phyloP scores from a whole-genome alignment of 352 stramenopile species.

The Globisporangium acanthophoron region DNA sequence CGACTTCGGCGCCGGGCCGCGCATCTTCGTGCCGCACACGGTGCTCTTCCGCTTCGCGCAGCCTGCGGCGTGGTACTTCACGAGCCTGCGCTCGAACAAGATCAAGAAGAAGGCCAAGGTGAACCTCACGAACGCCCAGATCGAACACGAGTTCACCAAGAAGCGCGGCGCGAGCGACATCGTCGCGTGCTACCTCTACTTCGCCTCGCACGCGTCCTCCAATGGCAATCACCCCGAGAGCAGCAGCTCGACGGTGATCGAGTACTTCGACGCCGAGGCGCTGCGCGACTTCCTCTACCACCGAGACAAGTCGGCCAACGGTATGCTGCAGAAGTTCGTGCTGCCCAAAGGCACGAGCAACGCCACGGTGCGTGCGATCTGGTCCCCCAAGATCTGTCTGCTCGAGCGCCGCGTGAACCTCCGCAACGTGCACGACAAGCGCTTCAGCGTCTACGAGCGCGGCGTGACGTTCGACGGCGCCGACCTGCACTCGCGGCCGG shows the following conservation, averaged over 20 bases:
- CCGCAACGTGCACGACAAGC: slow-evolving; percentile 86
- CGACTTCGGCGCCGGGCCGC: slow-evolving; percentile 82
- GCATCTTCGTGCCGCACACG: slow-evolving; percentile 91
- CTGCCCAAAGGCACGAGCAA: slow-evolving; percentile 90
- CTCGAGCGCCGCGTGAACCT: slow-evolving; percentile 90
- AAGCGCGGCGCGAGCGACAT: slow-evolving; percentile 78
- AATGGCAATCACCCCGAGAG: neutral
- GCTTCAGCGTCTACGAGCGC: slow-evolving; percentile 92
- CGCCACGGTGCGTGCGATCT: slow-evolving; percentile 89
- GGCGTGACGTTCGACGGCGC: slow-evolving; percentile 94
- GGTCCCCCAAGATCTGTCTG: slow-evolving; percentile 94
- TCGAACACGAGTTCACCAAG: slow-evolving; percentile 93
- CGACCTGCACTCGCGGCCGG: slow-evolving; percentile 77
- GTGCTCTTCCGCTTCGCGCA: slow-evolving; percentile 92
- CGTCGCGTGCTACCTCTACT: slow-evolving; percentile 89
- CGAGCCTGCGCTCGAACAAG: slow-evolving; percentile 63
- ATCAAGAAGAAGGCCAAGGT: slow-evolving; percentile 91
- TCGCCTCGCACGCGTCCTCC: slow-evolving; percentile 6
- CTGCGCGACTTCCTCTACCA: slow-evolving; percentile 93
- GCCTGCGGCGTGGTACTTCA: slow-evolving; percentile 95
- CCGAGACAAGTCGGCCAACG: slow-evolving; percentile 85
- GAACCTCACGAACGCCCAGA: slow-evolving; percentile 89
- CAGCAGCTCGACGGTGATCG: slow-evolving; percentile 61
- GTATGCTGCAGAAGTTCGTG: slow-evolving; percentile 94
- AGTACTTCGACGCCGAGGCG: slow-evolving; percentile 88